phyloP scores from a whole-genome alignment of 2,329 filamentous ascomycete genomes.

The Xylariaceae sp. region DNA sequence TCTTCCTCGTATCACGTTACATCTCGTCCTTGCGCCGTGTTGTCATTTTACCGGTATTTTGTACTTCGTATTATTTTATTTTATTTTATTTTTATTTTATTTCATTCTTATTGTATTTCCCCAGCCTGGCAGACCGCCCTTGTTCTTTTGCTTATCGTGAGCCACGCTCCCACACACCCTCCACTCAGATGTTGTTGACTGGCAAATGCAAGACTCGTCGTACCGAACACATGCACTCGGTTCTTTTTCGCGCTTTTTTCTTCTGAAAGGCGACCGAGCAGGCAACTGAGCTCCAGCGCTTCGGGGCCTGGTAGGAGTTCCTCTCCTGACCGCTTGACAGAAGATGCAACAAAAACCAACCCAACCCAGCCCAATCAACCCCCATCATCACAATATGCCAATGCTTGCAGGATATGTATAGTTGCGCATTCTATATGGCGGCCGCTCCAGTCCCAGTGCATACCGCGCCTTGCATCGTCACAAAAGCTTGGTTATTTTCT shows the following conservation, averaged over 20 bases:
- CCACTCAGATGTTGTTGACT: not conserved
- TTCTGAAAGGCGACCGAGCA: not conserved
- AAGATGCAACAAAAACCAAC: not conserved
- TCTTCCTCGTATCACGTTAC: not conserved
- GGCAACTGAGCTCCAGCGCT: not conserved
- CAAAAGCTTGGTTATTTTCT: not conserved
- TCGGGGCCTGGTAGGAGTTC: too few relatives aligned
- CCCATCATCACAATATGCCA: not conserved
- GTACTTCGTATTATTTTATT: too few relatives aligned
- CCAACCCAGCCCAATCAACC: not conserved
- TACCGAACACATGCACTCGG: not conserved
- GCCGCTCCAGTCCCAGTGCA: not conserved
- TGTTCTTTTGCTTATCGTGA: not conserved
- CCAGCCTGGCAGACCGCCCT: constrained; percentile 15
- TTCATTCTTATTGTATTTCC: not conserved
- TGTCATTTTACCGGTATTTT: too few relatives aligned
- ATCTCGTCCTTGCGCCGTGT: not conserved
- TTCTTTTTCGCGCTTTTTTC: not conserved
- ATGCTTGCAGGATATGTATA: not conserved
- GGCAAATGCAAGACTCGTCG: not conserved
- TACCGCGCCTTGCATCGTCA: not conserved
- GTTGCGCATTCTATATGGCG: not conserved
- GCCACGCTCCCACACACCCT: not conserved
- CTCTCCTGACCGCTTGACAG: not conserved
- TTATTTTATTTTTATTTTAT: too few relatives aligned